These are phyloP conservation scores for Suillus lakei DNA, from an alignment of 768 basidiomycete genomes.

Conservation along the genomic window DNA sequence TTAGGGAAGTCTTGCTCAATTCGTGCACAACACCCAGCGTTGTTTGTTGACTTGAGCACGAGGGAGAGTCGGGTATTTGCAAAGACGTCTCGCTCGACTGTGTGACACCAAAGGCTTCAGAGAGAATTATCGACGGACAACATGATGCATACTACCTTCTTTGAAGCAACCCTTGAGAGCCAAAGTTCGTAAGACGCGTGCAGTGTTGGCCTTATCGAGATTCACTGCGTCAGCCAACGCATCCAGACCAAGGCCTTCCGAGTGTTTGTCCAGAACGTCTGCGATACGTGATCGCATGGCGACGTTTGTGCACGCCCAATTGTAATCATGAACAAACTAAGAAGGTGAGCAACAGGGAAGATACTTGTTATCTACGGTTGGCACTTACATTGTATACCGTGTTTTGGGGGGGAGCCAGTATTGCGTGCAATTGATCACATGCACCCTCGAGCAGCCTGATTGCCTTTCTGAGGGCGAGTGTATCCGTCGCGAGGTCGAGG, in stretches of 20 bases:
- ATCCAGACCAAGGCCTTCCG: constrained; percentile 31
- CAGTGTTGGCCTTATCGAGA: constrained; percentile 32
- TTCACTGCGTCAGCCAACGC: constrained; percentile 27
- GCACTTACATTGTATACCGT: constrained; percentile 29
- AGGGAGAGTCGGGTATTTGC: constrained; percentile 41
- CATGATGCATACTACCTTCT: constrained; percentile 24
- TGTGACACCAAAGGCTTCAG: background rate
- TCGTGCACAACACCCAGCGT: constrained; percentile 11
- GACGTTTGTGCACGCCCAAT: constrained; percentile 31
- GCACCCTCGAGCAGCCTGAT: constrained; percentile 30
- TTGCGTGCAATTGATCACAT: constrained; percentile 32
- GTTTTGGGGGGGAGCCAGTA: constrained; percentile 31
- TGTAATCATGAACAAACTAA: constrained; percentile 25
- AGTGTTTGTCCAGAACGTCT: constrained; percentile 28
- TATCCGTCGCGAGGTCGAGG: constrained; percentile 24
- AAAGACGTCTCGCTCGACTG: constrained; percentile 33
- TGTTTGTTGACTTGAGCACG: constrained; percentile 22
- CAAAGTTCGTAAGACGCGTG: constrained; percentile 34
- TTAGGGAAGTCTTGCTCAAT: constrained; percentile 16
- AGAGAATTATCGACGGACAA: background rate
- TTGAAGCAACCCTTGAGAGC: constrained; percentile 35
- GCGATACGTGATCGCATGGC: constrained; percentile 30
- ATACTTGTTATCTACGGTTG: background rate
- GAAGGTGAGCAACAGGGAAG: background rate
- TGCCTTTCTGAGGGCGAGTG: constrained; percentile 28